These are phyloP conservation scores for Cicer judaicum DNA, from an alignment of 306 rosid species.

Conservation along the genomic window DNA sequence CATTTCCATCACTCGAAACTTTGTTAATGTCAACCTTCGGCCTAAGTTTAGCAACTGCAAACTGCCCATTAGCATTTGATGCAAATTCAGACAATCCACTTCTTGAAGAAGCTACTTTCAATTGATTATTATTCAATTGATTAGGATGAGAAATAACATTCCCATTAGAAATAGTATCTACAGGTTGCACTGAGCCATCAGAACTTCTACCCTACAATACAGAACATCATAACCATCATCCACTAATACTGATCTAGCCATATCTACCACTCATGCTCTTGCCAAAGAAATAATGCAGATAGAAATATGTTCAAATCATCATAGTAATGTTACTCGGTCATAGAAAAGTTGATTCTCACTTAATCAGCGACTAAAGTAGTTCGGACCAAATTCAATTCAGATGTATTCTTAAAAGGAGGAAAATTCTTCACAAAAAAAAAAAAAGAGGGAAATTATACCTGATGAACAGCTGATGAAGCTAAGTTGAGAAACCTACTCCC, in stretches of 20 bases:
- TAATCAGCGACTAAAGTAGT: background rate
- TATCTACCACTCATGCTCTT: background rate
- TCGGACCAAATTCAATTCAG: background rate
- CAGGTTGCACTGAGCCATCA: constrained; percentile 53
- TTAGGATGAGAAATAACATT: constrained; percentile 54
- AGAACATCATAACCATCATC: constrained; percentile 15
- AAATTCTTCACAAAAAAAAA: background rate
- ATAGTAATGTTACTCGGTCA: constrained; percentile 2
- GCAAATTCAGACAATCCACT: constrained; percentile 66
- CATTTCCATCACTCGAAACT: constrained; percentile 54
- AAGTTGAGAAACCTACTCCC: constrained; percentile 58
- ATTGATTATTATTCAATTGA: constrained; percentile 56
- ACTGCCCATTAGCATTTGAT: constrained; percentile 61
- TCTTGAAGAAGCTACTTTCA: constrained; percentile 53
- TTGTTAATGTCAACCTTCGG: constrained; percentile 60
- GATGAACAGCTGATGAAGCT: constrained; percentile 60
- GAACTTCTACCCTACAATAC: constrained; percentile 58
- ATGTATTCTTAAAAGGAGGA: constrained; percentile 1
- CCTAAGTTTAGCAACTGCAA: constrained; percentile 55
- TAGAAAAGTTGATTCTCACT: constrained; percentile 2
- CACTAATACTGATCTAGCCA: constrained; percentile 1
- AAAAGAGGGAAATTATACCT: constrained; percentile 52
- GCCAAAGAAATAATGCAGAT: background rate
- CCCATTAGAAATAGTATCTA: constrained; percentile 60
- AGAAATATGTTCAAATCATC: background rate